A percentile compares a stretch with the other conserved stretches of the same genome.
phyloP scores from a whole-genome alignment of 1,284 basidiomycete genomes.

The Coniferiporia sulphurascens region DNA sequence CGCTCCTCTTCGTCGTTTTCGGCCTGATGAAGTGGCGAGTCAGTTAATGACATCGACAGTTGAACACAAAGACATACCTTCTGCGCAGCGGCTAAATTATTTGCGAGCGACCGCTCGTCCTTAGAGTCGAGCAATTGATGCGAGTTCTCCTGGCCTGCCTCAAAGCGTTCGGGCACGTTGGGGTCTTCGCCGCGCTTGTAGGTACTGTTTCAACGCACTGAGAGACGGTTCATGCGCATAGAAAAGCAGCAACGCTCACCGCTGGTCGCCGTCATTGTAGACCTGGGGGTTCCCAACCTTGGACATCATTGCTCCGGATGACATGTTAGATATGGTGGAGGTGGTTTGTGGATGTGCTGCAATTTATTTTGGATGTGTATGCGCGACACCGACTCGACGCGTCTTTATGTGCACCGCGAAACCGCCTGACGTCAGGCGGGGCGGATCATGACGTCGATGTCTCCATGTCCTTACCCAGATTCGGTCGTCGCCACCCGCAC shows the following conservation, averaged over 20 bases:
- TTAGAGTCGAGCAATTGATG: slow-evolving; percentile 38
- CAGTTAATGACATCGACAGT: not conserved
- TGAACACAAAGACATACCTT: slow-evolving; percentile 4
- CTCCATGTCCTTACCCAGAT: not conserved
- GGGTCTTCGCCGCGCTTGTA: slow-evolving; percentile 20
- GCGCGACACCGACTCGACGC: not conserved
- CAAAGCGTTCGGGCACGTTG: slow-evolving; percentile 24
- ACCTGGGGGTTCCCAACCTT: slow-evolving; percentile 41
- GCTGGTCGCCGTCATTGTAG: slow-evolving; percentile 25
- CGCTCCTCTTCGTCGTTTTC: slow-evolving; percentile 22
- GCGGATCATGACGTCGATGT: not conserved
- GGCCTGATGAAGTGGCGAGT: not conserved
- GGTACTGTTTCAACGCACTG: not conserved
- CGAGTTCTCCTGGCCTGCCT: slow-evolving; percentile 29
- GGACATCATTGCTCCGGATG: slow-evolving; percentile 39
- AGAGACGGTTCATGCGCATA: slow-evolving; percentile 33
- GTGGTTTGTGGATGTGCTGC: not conserved
- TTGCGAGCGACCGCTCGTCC: slow-evolving; percentile 38
- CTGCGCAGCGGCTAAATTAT: slow-evolving; percentile 32
- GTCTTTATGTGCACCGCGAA: not conserved
- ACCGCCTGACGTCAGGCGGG: not conserved
- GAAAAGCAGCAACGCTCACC: slow-evolving; percentile 3
- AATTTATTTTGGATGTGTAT: not conserved
- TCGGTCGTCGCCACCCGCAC: too few relatives aligned
- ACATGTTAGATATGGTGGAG: slow-evolving; percentile 17